Conservation (phyloP, 768 basidiomycete species). For the Suillus placidus region DNA sequence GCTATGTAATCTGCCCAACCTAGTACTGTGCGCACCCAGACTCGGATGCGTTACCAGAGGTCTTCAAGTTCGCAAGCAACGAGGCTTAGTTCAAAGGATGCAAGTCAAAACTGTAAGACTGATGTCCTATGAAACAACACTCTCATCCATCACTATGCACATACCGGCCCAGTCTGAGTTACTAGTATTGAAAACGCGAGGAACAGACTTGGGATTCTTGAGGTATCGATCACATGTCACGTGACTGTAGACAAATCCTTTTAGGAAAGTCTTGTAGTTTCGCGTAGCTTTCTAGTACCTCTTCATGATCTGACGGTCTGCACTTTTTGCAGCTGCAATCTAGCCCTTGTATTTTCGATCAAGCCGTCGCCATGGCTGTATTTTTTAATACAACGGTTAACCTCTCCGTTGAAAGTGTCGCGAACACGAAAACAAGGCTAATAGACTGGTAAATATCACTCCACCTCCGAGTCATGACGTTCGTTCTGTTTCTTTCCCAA, state of each 20-base stretch:
- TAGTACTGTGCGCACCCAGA: not conserved
- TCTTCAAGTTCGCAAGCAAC: too few relatives aligned
- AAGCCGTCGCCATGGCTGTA: not conserved
- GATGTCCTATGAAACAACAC: not conserved
- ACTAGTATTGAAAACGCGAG: too few relatives aligned
- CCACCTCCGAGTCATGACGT: constrained; percentile 6
- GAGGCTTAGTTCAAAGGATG: too few relatives aligned
- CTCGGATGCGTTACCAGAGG: too few relatives aligned
- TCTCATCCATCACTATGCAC: not conserved
- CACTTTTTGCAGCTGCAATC: not conserved
- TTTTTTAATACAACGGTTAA: not conserved
- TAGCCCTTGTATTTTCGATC: constrained; percentile 2
- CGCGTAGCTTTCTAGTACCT: not conserved
- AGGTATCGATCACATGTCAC: not conserved
- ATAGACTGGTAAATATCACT: constrained; percentile 23
- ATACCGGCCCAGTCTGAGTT: not conserved
- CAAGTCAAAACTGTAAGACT: too few relatives aligned
- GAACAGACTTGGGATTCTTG: too few relatives aligned
- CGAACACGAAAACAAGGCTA: constrained; percentile 20
- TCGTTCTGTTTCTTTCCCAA: not conserved
- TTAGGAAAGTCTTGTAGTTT: constrained; percentile 4
- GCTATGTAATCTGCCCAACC: not conserved
- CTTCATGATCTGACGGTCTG: not conserved
- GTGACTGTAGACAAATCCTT: not conserved
- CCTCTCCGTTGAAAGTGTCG: not conserved